Evolutionary conservation across 2,329 filamentous ascomycete genomes (phyloP).

Genomic region (Kalmusia sp.): DNA sequence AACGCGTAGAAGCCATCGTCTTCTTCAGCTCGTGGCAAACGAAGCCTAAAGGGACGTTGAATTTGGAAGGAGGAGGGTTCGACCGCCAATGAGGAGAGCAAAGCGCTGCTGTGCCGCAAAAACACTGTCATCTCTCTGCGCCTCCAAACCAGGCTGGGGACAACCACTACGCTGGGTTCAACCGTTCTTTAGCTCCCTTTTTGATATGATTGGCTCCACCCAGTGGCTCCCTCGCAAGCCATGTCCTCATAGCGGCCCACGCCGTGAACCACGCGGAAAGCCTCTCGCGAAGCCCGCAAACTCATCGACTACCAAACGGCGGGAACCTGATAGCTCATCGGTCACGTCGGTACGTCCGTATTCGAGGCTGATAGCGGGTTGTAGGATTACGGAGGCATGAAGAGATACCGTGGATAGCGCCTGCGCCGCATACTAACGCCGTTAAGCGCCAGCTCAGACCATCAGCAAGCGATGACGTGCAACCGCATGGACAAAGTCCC

Average conservation of each 20-base stretch:
- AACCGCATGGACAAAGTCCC: neutral
- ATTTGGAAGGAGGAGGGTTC: conserved; percentile 1
- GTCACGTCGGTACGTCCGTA: neutral
- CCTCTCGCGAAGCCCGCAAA: conserved; percentile 4
- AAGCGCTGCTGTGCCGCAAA: conserved; percentile 12
- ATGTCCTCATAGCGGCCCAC: neutral
- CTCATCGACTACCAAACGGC: neutral
- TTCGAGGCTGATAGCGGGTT: neutral
- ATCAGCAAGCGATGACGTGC: neutral
- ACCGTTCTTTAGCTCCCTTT: conserved; percentile 7
- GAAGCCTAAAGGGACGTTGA: neutral
- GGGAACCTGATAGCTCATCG: neutral
- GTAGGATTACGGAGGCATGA: neutral
- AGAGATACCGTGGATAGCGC: neutral
- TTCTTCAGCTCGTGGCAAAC: conserved; percentile 10
- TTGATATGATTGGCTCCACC: neutral
- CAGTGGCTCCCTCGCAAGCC: neutral
- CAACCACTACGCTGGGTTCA: conserved; percentile 19
- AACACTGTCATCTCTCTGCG: neutral
- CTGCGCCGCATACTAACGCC: conserved; percentile 3
- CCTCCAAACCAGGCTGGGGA: neutral
- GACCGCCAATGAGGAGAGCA: neutral
- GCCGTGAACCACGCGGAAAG: neutral
- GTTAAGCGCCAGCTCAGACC: conserved; percentile 9
- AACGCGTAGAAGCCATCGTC: neutral